Evolutionary conservation across 441 rosid species (phyloP).

Genomic region (Corymbia calophylla): DNA sequence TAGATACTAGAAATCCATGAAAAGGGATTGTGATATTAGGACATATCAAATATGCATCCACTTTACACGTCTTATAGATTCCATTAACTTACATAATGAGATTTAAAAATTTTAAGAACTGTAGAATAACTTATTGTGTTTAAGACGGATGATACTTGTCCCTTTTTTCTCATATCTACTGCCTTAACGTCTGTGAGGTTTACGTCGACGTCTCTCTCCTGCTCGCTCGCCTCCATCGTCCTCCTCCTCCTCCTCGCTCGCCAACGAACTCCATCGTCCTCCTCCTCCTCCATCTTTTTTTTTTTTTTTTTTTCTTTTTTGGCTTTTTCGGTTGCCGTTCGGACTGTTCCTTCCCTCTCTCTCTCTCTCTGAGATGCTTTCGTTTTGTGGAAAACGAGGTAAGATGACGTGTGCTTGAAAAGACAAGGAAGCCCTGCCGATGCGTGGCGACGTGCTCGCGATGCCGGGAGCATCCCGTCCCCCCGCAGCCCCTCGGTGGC

Average conservation of each 20-base stretch:
- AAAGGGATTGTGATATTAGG: no score
- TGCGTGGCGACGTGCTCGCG: neutral
- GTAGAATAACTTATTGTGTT: no score
- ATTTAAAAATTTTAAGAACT: no score
- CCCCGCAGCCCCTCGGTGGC: neutral
- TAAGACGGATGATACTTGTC: no score
- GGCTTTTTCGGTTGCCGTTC: no score
- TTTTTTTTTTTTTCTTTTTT: neutral
- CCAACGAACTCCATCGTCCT: neutral
- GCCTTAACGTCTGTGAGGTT: neutral
- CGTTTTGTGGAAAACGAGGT: neutral
- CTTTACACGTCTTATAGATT: no score
- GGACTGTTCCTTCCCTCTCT: no score
- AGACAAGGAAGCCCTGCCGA: neutral
- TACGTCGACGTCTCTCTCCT: neutral
- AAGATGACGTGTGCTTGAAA: neutral
- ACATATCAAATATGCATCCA: no score
- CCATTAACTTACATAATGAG: no score
- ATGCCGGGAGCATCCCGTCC: neutral
- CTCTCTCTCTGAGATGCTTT: neutral
- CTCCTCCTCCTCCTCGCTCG: neutral
- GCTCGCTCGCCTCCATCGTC: neutral
- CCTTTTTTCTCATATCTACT: no score
- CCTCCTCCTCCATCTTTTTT: neutral
- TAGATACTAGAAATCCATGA: no score